phyloP scores from a whole-genome alignment of 2,329 filamentous ascomycete species.

The Penicillium corylophilum region DNA sequence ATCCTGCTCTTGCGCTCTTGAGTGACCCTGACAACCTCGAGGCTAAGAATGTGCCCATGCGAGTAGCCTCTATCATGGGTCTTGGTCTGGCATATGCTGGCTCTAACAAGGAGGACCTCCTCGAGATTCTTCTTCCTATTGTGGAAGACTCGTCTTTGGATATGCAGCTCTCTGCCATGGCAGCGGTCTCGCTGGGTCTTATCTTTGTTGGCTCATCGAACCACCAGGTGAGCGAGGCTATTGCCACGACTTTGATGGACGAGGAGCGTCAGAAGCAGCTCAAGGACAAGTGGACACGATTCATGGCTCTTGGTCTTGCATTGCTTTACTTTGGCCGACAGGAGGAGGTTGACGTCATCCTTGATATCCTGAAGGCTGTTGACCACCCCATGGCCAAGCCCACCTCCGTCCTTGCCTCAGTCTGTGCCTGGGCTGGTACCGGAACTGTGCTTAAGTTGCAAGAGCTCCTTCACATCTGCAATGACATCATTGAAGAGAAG shows the following conservation, averaged over 20 bases:
- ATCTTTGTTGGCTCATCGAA: conserved; percentile 92
- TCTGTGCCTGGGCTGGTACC: conserved; percentile 97
- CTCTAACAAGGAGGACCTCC: conserved; percentile 84
- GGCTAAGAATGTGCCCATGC: conserved; percentile 72
- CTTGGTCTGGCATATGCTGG: conserved; percentile 92
- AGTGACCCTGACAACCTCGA: conserved; percentile 77
- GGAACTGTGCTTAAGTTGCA: conserved; percentile 96
- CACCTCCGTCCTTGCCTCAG: conserved; percentile 90
- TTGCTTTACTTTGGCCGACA: conserved; percentile 94
- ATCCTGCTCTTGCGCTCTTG: conserved; percentile 84
- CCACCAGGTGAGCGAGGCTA: conserved; percentile 84
- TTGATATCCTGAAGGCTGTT: conserved; percentile 94
- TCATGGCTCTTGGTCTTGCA: conserved; percentile 90
- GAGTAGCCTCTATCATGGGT: conserved; percentile 90
- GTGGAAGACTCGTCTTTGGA: conserved; percentile 79
- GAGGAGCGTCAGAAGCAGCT: conserved; percentile 87
- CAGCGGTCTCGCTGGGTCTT: conserved; percentile 83
- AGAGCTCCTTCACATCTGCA: conserved; percentile 95
- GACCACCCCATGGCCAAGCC: conserved; percentile 96
- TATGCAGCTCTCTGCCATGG: conserved; percentile 97
- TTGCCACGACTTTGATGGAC: conserved; percentile 88
- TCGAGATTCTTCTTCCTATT: conserved; percentile 81
- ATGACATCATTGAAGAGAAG: conserved; percentile 91
- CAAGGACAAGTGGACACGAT: conserved; percentile 97
- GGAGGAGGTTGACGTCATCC: conserved; percentile 96